These are phyloP conservation scores for Colletotrichum viniferum DNA, from an alignment of 2,329 filamentous ascomycete genomes.

Conservation along the genomic window DNA sequence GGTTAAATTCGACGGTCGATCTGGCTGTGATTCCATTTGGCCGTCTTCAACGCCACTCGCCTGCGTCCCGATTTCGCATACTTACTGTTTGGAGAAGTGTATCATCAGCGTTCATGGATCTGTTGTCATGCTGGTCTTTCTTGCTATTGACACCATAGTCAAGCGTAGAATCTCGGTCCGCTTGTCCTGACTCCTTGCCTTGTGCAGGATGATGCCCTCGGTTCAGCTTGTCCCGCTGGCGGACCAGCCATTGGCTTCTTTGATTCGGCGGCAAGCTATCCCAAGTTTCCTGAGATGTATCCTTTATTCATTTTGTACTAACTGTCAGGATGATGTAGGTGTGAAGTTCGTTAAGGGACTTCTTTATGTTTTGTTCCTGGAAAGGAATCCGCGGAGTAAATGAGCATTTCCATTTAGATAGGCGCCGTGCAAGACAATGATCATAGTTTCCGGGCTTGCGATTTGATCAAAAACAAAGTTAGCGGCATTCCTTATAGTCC, in stretches of 20 bases:
- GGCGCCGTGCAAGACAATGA: neutral
- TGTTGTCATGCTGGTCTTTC: neutral
- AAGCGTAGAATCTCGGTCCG: neutral
- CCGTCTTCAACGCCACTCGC: neutral
- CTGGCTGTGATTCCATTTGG: neutral
- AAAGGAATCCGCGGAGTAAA: neutral
- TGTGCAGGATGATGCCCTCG: neutral
- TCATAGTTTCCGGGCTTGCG: neutral
- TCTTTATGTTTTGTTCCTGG: neutral
- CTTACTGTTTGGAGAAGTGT: neutral
- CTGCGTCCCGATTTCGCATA: neutral
- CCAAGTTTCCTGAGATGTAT: neutral
- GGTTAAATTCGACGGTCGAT: neutral
- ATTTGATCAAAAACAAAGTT: neutral
- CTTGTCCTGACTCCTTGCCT: neutral
- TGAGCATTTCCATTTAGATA: neutral
- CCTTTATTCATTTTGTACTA: neutral
- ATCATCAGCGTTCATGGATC: neutral
- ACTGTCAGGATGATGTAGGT: neutral
- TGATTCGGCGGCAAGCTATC: neutral
- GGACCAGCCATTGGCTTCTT: neutral
- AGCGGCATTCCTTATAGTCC: neutral
- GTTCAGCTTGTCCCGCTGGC: neutral
- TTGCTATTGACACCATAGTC: neutral
- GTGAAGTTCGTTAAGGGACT: neutral